Evolutionary conservation across 164 flowering plant species (phyloP).

Genomic region (Platanus orientalis): DNA sequence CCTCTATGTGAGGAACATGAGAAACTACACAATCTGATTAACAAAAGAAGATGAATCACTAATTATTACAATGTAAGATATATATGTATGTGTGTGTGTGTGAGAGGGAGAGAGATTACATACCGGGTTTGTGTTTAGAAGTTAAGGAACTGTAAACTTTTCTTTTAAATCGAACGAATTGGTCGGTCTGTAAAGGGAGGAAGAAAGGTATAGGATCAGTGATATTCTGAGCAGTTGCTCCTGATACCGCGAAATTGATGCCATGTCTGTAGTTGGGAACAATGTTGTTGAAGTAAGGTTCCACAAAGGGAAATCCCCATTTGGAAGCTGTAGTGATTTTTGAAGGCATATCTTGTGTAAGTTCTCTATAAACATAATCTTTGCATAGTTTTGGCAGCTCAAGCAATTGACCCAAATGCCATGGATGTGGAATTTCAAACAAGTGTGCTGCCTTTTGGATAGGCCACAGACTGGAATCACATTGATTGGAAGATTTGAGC

Average conservation of each 20-base stretch:
- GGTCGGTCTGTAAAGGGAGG: constrained; percentile 21
- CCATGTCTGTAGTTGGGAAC: constrained; percentile 20
- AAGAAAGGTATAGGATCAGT: constrained; percentile 16
- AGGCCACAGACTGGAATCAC: too few species aligned
- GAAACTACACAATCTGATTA: constrained; percentile 3
- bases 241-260: constrained; percentile 22
- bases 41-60: neutral
- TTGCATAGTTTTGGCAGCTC: too few species aligned
- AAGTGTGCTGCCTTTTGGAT: too few species aligned
- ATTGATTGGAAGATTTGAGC: too few species aligned
- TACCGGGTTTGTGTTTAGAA: constrained; percentile 11
- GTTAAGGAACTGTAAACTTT: constrained; percentile 9
- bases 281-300: constrained; percentile 19
- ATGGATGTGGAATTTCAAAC: too few species aligned
- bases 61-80: neutral
- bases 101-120: neutral
- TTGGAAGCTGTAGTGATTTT: constrained; percentile 13
- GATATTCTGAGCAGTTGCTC: constrained; percentile 21
- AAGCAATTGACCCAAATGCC: too few species aligned
- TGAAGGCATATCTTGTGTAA: neutral
- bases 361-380: too few species aligned
- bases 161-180: constrained; percentile 20
- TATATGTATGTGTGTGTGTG: too few species aligned
- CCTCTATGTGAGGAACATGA: constrained; percentile 12
- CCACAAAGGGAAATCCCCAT: constrained; percentile 20